phyloP scores from a whole-genome alignment of 306 rosid genomes.

The Cucumis cinereus region DNA sequence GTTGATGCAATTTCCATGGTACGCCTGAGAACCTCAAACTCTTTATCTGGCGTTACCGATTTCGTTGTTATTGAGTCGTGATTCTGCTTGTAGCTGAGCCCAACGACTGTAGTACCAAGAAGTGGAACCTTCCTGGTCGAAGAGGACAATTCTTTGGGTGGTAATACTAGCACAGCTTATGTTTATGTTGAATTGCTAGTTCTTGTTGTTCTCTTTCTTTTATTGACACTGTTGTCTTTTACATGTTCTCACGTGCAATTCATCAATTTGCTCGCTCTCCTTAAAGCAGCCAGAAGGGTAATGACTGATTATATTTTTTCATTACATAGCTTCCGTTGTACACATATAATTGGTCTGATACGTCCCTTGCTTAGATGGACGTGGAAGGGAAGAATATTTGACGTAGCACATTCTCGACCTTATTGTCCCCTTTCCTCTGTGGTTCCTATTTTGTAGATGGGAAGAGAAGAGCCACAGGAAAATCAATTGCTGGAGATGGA shows the following conservation, averaged over 20 bases:
- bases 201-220: constrained; percentile 1
- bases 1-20: neutral
- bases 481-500: constrained; percentile 52
- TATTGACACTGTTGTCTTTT: constrained; percentile 11
- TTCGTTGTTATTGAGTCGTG: neutral
- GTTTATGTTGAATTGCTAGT: constrained; percentile 7
- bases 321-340: neutral
- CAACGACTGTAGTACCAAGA: constrained; percentile 23
- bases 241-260: constrained; percentile 29
- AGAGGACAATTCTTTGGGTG: constrained; percentile 36
- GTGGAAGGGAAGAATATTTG: neutral
- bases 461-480: constrained; percentile 44
- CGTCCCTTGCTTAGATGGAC: constrained; percentile 3
- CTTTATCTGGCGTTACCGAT: neutral
- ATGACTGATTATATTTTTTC: constrained; percentile 8
- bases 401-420: neutral
- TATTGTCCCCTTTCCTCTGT: neutral
- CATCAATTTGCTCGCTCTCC: constrained; percentile 25
- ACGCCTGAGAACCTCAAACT: neutral
- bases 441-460: constrained; percentile 37
- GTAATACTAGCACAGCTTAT: constrained; percentile 6
- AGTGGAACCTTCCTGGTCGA: constrained; percentile 28
- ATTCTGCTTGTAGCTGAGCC: constrained; percentile 25
- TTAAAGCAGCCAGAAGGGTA: constrained; percentile 57
- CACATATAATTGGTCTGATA: neutral